Evolutionary conservation across 1,284 basidiomycete genomes (phyloP).

Genomic region (Coniferiporia sulphurascens): DNA sequence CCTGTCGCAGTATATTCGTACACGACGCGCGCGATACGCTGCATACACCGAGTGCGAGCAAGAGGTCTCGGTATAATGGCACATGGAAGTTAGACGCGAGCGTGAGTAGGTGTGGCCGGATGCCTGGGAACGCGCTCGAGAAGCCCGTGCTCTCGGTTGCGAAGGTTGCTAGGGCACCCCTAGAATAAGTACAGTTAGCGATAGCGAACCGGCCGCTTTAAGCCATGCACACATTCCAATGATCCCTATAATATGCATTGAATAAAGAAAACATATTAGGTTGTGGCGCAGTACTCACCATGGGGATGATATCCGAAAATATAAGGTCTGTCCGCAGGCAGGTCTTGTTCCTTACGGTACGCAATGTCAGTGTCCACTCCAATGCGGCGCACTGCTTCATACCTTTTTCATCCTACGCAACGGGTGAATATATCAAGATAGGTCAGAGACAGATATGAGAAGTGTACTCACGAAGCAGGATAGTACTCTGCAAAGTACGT

Average conservation of each 20-base stretch:
- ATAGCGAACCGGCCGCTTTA: not conserved
- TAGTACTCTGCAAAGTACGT: constrained; percentile 90
- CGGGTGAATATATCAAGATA: constrained; percentile 1
- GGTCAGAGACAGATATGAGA: constrained; percentile 11
- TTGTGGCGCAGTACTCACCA: constrained; percentile 44
- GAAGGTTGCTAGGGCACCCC: constrained; percentile 92
- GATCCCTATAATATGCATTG: constrained; percentile 49
- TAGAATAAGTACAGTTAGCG: constrained; percentile 28
- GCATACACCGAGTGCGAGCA: constrained; percentile 83
- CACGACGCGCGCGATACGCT: constrained; percentile 91
- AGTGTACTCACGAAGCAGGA: constrained; percentile 76
- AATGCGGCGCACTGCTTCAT: constrained; percentile 7
- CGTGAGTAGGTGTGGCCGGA: constrained; percentile 90
- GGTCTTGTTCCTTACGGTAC: constrained; percentile 65
- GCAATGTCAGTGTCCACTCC: constrained; percentile 3
- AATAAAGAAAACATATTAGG: constrained; percentile 1
- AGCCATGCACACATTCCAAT: constrained; percentile 66
- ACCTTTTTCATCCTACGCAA: constrained; percentile 55
- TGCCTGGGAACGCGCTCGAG: constrained; percentile 84
- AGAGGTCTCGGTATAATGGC: constrained; percentile 90
- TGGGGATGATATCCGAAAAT: constrained; percentile 98
- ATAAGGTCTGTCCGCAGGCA: constrained; percentile 89
- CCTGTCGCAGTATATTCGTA: constrained; percentile 78
- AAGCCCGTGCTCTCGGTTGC: constrained; percentile 97
- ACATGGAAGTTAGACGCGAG: constrained; percentile 87